Conservation (phyloP, 2,329 filamentous ascomycete genomes). For the Penicillium olsonii region DNA sequence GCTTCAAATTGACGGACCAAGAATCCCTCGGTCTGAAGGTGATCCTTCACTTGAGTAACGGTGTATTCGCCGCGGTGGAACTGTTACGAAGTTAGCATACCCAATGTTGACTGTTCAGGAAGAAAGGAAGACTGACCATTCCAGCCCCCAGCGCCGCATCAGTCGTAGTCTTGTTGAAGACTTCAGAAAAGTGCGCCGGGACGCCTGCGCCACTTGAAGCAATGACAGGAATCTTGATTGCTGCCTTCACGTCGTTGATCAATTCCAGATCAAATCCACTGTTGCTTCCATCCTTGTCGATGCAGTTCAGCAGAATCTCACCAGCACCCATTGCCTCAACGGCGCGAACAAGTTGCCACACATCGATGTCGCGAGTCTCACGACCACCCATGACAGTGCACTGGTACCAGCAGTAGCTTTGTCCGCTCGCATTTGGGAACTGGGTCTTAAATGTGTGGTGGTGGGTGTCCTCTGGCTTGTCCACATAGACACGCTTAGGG, state of each 20-base stretch:
- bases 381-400: conserved; percentile 96
- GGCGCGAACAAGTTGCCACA: conserved; percentile 80
- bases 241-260: conserved; percentile 81
- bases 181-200: conserved; percentile 84
- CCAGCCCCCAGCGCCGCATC: conserved; percentile 94
- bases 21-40: conserved; percentile 69
- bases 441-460: conserved; percentile 75
- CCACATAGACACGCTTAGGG: conserved; percentile 85
- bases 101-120: neutral
- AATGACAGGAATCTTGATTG: conserved; percentile 89
- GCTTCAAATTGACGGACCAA: conserved; percentile 77
- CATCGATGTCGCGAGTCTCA: conserved; percentile 91
- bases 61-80: conserved; percentile 96
- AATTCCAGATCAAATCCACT: conserved; percentile 93
- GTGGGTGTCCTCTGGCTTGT: conserved; percentile 65
- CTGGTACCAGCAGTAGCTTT: conserved; percentile 90
- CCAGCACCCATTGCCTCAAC: conserved; percentile 96
- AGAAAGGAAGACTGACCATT: conserved; percentile 61
- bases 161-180: conserved; percentile 80
- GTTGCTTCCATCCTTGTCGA: conserved; percentile 94
- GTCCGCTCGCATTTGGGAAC: conserved; percentile 71
- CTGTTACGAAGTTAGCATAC: conserved; percentile 36
- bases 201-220: conserved; percentile 89
- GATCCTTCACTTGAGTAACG: conserved; percentile 88
- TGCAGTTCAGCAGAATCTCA: conserved; percentile 95